These are phyloP conservation scores for Phyllostachys edulis DNA, from an alignment of 176 grass and related monocot species.

Conservation along the genomic window DNA sequence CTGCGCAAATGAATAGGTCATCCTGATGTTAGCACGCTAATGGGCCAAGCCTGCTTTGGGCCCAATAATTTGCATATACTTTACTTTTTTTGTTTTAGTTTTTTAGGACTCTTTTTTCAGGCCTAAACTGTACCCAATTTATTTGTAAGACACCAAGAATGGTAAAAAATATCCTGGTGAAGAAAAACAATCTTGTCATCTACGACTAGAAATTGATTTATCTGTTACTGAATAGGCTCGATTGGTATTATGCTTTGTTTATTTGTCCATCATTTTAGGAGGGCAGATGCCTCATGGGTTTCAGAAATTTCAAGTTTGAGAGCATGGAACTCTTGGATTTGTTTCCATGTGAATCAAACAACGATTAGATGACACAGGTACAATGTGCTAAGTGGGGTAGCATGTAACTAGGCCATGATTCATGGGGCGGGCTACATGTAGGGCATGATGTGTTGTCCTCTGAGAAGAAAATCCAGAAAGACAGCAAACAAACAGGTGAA, in stretches of 20 bases:
- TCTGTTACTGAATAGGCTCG: neutral
- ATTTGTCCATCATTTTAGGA: neutral
- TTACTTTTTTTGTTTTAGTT: no score
- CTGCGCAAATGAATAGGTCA: no score
- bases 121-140: neutral
- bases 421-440: neutral
- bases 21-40: no score
- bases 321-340: neutral
- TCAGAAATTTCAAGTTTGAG: neutral
- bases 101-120: neutral
- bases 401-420: neutral
- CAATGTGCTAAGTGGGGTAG: neutral
- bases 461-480: neutral
- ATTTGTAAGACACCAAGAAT: neutral
- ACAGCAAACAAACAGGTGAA: neutral
- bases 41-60: neutral
- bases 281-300: neutral
- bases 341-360: neutral
- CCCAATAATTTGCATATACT: neutral
- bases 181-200: neutral
- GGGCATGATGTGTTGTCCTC: constrained; percentile 9
- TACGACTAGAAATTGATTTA: neutral
- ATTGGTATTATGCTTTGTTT: neutral
- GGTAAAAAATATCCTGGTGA: neutral
- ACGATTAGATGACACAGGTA: neutral